Evolutionary conservation across 495 filamentous ascomycete genomes (phyloP), one percentile per base, ranked within the genome.

Genomic region (Achaetomiella virescens): DNA sequence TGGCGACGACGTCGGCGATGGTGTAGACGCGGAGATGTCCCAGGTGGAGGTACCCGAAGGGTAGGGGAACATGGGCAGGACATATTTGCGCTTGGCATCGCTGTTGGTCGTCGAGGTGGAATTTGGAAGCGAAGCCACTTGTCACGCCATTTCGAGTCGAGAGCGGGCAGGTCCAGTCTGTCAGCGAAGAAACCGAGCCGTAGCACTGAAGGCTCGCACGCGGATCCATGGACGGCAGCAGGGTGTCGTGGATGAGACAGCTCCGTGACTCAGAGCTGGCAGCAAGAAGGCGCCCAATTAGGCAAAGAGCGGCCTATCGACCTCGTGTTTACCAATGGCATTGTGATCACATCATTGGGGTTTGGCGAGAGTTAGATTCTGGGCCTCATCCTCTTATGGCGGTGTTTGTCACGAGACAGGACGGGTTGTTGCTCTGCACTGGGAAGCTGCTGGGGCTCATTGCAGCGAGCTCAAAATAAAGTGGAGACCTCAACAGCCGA

Each of bases 51-150:
- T 84, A 84, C 9, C 90, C 0, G 90, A 95, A 2, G 90, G 90
- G 68, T 96, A 96, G 2, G 90, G 90, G 63, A 95, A 95, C 90
- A 96, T 96, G 52, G 90, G 86, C 20, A 93, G 74, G 60, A 95
- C 81, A 65, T 92, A 96, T 61, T 81, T 85, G 60, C 82, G 84
- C 51, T 54, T 62, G 38, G 57, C 53, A 33, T 36, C 60, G 17
- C 29, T 52, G 58, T 29, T 58, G 48, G 36, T 46, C 40, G 55
- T 14, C 18, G n/a, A 21, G 24, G 43, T 14, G 4, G 48, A 8
- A 6, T 40, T 35, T 11, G 48, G 58, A 1, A 56, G 11, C 0
- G 56, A 35, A 42, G 59, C 50, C 62, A 65, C 25, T 48, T 61
- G 22, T 68, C 59, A 35, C 82, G 86, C 90, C 90, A 93, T 85